These are phyloP conservation scores for Hyphopichia khmerensis DNA, from an alignment of 1,139 yeast species.

Conservation along the genomic window DNA sequence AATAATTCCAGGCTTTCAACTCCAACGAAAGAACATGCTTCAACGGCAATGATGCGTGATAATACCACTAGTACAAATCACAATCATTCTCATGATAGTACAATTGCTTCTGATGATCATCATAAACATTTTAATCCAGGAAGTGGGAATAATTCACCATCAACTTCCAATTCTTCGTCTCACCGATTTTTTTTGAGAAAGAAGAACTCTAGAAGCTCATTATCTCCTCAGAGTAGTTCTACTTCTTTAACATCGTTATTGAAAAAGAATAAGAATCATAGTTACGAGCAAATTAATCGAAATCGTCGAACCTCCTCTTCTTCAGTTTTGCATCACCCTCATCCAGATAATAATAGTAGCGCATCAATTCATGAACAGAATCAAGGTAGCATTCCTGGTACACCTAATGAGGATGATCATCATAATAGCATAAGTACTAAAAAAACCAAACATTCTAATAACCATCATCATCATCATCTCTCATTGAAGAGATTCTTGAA, in stretches of 20 bases:
- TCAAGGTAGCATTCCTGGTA: background rate
- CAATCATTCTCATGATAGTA: background rate
- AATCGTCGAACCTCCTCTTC: conserved; percentile 1
- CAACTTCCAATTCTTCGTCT: conserved; percentile 6
- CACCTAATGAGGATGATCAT: background rate
- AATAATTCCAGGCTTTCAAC: background rate
- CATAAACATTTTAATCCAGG: background rate
- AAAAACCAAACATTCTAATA: background rate
- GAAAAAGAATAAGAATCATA: conserved; percentile 6
- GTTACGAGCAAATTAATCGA: conserved; percentile 5
- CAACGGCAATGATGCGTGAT: conserved; percentile 1
- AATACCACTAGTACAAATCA: background rate
- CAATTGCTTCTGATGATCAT: background rate
- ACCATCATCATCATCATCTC: conserved; percentile 23
- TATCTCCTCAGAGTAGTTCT: conserved; percentile 16
- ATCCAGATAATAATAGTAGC: background rate
- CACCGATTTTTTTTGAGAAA: conserved; percentile 18
- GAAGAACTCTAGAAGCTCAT: conserved; percentile 14
- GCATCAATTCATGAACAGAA: conserved; percentile 1
- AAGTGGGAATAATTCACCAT: background rate
- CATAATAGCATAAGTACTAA: background rate
- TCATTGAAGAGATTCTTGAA: conserved; percentile 40
- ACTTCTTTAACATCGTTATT: conserved; percentile 14
- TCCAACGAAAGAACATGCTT: background rate
- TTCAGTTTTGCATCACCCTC: background rate